These are phyloP conservation scores for Aristolochia fimbriata DNA, from an alignment of 164 flowering plant species.

Conservation along the genomic window DNA sequence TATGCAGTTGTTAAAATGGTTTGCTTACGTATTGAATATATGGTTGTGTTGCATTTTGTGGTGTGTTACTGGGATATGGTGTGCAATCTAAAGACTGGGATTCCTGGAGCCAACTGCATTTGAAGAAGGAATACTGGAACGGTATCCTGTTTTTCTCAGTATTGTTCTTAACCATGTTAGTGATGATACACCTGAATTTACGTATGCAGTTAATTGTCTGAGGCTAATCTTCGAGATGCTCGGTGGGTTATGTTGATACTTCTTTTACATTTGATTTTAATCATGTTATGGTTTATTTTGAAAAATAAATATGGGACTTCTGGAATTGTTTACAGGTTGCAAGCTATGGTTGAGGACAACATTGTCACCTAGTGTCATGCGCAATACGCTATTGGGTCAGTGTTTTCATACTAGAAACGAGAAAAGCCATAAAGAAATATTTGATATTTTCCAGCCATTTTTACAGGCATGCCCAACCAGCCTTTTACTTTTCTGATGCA, in stretches of 20 bases:
- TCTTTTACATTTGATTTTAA: neutral
- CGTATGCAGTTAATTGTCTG: slow-evolving; percentile 79
- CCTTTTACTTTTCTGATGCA: slow-evolving; percentile 6
- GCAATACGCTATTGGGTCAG: slow-evolving; percentile 82
- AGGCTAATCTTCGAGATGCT: slow-evolving; percentile 79
- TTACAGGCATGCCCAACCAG: slow-evolving; percentile 56
- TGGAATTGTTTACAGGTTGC: slow-evolving; percentile 43
- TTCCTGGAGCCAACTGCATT: slow-evolving; percentile 81
- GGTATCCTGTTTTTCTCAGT: slow-evolving; percentile 72
- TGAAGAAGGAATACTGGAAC: slow-evolving; percentile 92
- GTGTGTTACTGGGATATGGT: slow-evolving; percentile 5
- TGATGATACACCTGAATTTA: slow-evolving; percentile 76
- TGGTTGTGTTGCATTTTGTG: slow-evolving; percentile 8
- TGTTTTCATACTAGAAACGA: slow-evolving; percentile 90
- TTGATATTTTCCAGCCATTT: slow-evolving; percentile 92
- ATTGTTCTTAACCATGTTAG: slow-evolving; percentile 85
- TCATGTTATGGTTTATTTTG: neutral
- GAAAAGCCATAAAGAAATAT: slow-evolving; percentile 94
- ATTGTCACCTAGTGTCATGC: slow-evolving; percentile 89
- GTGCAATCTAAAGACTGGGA: slow-evolving; percentile 52
- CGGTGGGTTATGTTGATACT: slow-evolving; percentile 33
- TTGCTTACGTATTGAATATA: neutral
- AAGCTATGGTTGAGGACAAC: slow-evolving; percentile 88
- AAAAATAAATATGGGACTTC: neutral
- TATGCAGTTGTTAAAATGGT: too few relatives aligned